A percentile compares a stretch with the other conserved stretches of the same genome.
These are phyloP conservation scores for Daedaleopsis nitida DNA, from an alignment of 768 basidiomycete species.

Conservation along the genomic window DNA sequence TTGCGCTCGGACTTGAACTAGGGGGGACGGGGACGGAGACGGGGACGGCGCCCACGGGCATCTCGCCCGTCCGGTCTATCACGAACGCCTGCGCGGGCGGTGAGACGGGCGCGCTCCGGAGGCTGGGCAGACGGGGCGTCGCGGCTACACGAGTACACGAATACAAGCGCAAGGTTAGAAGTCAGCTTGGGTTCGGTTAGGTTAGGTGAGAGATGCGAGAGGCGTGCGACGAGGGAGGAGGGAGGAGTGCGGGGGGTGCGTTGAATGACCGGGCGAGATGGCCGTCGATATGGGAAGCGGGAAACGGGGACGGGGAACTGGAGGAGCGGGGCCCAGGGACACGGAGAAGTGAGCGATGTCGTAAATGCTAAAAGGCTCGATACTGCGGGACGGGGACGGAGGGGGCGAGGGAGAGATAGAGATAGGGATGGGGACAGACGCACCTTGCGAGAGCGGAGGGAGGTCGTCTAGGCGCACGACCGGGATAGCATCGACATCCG, in stretches of 20 bases:
- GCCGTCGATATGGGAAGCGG: not conserved
- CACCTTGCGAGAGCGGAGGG: constrained; percentile 45
- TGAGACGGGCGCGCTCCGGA: constrained; percentile 20
- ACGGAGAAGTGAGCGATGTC: not conserved
- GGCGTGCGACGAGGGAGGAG: not conserved
- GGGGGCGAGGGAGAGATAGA: too few species aligned
- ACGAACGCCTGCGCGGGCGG: constrained; percentile 50
- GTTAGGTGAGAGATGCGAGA: not conserved
- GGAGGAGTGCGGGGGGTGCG: not conserved
- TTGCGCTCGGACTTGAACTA: not conserved
- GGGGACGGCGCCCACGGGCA: constrained; percentile 63
- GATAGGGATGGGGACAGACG: not conserved
- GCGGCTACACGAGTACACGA: constrained; percentile 11
- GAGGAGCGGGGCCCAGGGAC: not conserved
- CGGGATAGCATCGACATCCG: constrained; percentile 90
- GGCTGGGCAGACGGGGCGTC: constrained; percentile 26
- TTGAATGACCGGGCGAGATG: not conserved
- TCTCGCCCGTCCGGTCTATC: constrained; percentile 82
- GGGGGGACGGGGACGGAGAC: constrained; percentile 6
- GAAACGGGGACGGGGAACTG: not conserved
- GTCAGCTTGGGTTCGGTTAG: too few species aligned
- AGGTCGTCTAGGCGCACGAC: constrained; percentile 82
- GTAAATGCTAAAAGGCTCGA: not conserved
- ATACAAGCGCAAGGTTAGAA: not conserved
- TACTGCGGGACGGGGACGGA: not conserved